A percentile compares a stretch with the other conserved stretches of the same genome.
phyloP scores from a whole-genome alignment of 345 rosid species.

The Rhodamnia argentea region DNA sequence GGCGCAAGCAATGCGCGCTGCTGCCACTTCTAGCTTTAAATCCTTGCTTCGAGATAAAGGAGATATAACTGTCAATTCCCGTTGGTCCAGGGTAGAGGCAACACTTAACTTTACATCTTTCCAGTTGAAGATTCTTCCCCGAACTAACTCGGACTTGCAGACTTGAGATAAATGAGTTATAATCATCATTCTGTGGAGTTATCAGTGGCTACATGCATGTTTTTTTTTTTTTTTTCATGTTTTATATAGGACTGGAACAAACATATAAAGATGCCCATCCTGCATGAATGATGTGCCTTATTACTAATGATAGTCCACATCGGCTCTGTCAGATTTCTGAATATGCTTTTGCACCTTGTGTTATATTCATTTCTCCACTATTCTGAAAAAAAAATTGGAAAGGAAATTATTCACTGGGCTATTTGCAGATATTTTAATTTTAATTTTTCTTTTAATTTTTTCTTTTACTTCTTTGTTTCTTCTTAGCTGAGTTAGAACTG shows the following conservation, averaged over 20 bases:
- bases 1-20: slow-evolving; percentile 63
- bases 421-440: background rate
- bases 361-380: background rate
- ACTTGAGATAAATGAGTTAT: background rate
- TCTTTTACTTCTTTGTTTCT: background rate
- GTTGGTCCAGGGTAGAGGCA: slow-evolving; percentile 77
- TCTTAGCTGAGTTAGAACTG: background rate
- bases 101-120: background rate
- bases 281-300: background rate
- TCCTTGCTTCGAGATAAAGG: slow-evolving; percentile 68
- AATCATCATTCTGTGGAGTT: background rate
- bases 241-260: background rate
- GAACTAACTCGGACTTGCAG: background rate
- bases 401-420: background rate
- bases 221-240: background rate
- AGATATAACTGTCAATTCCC: slow-evolving; percentile 54
- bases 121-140: background rate
- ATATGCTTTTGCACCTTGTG: background rate
- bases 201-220: background rate
- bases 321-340: background rate
- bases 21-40: slow-evolving; percentile 64
- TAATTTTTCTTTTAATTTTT: too few relatives aligned
- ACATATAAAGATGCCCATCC: background rate
- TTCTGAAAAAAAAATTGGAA: background rate
- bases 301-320: background rate